Base-by-base conservation (phyloP, 495 filamentous ascomycete genomes). In the Immersiella caudata region DNA sequence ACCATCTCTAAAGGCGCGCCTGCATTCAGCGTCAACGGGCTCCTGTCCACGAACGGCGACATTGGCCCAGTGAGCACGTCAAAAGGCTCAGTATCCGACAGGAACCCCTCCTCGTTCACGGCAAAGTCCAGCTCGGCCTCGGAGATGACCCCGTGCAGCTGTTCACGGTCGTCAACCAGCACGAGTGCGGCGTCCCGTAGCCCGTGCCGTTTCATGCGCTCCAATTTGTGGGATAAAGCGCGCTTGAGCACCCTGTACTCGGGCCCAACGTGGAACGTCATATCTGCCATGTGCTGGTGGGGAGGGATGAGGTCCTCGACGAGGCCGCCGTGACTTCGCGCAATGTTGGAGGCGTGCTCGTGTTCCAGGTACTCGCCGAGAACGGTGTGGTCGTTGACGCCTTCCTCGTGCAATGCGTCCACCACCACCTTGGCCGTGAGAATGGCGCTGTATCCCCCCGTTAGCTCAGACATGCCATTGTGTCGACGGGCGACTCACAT, bases 391-490 rank as follows among this genome's bases (percentile, higher is more conserved):
- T 87, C 85, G 67, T 87, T 87, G n/a, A 87, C 84, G 20, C 84
- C 76, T 66, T 86, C 84, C 26, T 75, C 67, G 51, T 79, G 78
- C 16, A 87, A 71, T 8, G 79, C 78, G 68, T 87, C 85, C 14
- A 84, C 85, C 2, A 84, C 81, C 82, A 84, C 86, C 73, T 87
- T 88, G 0, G 85, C 85, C 2, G 85, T 80, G 12, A 88, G 73
- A 67, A 88, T 88, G 25, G 84, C 83, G 35, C 65, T 67, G n/a
- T n/a, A n/a, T 9, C 2, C 9, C 25, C 36, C 3, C 26, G 14
- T 35, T 60, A 18, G n/a, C 4, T 20, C 6, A 27, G 18, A 60
- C n/a, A 25, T 26, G 20, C 29, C 26, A 6, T 6, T 33, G 24
- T 2, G 24, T 2, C 2, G 12, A 25, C 24, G n/a, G 1, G 22